Evolutionary conservation across 495 filamentous ascomycete genomes (phyloP), one percentile per base, ranked within the genome.

Genomic region (Penicillium chermesinum): DNA sequence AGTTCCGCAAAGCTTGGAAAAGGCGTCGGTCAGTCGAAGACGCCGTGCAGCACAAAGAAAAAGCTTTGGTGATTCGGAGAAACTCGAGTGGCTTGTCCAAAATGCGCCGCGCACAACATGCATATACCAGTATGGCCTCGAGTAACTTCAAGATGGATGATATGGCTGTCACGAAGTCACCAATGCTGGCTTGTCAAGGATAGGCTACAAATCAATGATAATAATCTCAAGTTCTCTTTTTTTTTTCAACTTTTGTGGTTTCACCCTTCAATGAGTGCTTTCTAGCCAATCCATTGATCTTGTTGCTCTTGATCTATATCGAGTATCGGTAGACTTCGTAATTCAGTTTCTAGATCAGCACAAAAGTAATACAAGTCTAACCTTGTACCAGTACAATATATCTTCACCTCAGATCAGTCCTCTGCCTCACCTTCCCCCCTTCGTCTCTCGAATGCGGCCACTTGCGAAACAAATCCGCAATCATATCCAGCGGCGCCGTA

Each of bases 1-100:
- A 66, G 46, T 72, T 72, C 41, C 67, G 69, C 37, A 70, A 68
- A 46, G 59, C 61, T 12, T 72, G 64, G 61, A 67, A 54, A 42
- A 52, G 61, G 12, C 63, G 65, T 3, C 44, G 54, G 44, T 56
- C 57, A 10, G 18, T 53, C 14, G 53, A 56, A 19, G 45, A 20
- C 1, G 22, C 38, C 7, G 10, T 39, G 18, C 15, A 44, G 10
- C 34, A 46, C 30, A 35, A 46, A 13, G 20, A 45, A 17, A 48
- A 34, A 37, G 33, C 14, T 33, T 12, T 3, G 18, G 16, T 14
- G 14, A 38, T 38, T 15, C 53, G 7, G 13, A 52, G 30, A 0
- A 55, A 39, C 30, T 35, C 8, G 1, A 44, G 38, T 25, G 43
- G 50, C 22, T 21, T 53, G 2, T 40, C 35, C 2, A 61, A 44